Evolutionary conservation across 176 grass and related monocot species (phyloP), one percentile per base, ranked within the genome.

Genomic region (Leersia perrieri): DNA sequence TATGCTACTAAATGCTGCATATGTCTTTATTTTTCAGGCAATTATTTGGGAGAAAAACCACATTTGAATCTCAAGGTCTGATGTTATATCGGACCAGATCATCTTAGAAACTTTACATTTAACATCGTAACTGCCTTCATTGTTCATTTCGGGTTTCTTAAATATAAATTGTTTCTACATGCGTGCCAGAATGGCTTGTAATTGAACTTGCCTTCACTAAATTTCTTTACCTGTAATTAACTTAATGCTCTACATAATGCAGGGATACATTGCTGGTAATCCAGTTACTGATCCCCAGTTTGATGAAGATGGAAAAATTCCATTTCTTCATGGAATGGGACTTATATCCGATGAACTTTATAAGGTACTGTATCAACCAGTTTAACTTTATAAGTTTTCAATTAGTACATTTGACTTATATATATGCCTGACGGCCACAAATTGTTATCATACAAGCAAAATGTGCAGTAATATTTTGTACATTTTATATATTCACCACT

Each of bases 231-330:
- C n/a, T n/a, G n/a, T n/a, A n/a, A n/a, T n/a, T n/a, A n/a, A n/a
- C n/a, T n/a, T n/a, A n/a, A n/a, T n/a, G n/a, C n/a, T n/a, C 10
- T 42, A 42, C 40, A 11, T 42, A 42, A 42, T 2, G 3, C 72
- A 91, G 84, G 88, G 89, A 32, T 91, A 91, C 63, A 25, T 87
- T 42, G 45, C 49, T 40, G 89, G 89, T 29, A 91, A 87, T 11
- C 78, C 73, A 39, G 9, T 12, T 7, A 91, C 89, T 49, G 89
- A 87, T 33, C 1, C 10, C 22, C 31, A 57, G 33, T 87, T 77
- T 22, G 89, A 91, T 60, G 14, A 2, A 15, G 45, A 60, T 2
- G 73, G 74, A 13, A 80, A 60, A 28, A 70, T 91, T 42, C 80
- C 75, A 29, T 91, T 80, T 79, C 60, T 55, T 33, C 80, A 87